Percentiles rank a stretch among this genome's conserved stretches.
These are phyloP conservation scores for Earliella scabrosa DNA, from an alignment of 1,284 basidiomycete genomes.

Conservation along the genomic window DNA sequence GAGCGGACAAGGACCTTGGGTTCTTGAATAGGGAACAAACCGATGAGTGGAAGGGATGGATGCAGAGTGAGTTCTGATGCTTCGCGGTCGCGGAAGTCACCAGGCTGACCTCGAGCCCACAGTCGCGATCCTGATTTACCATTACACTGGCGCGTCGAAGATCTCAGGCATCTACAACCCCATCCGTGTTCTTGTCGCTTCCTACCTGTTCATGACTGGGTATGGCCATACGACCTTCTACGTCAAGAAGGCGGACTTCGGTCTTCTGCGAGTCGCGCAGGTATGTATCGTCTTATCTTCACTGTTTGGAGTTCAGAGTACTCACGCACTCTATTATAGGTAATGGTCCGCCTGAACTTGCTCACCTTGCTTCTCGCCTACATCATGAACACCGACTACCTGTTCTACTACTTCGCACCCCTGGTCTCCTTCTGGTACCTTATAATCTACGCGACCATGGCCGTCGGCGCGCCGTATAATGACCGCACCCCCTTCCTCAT, in stretches of 20 bases:
- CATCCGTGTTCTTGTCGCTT: conserved; percentile 84
- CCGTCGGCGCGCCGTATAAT: conserved; percentile 74
- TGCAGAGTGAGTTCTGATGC: conserved; percentile 73
- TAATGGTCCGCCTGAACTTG: conserved; percentile 82
- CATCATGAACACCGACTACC: conserved; percentile 89
- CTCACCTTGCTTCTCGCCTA: conserved; percentile 83
- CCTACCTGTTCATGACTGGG: conserved; percentile 85
- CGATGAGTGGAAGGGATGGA: conserved; percentile 97
- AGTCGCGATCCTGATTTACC: conserved; percentile 90
- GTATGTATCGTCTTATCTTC: conserved; percentile 37
- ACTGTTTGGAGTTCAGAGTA: neutral
- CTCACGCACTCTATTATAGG: conserved; percentile 42
- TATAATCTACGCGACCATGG: conserved; percentile 83
- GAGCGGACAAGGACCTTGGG: conserved; percentile 80
- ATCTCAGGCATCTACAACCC: conserved; percentile 91
- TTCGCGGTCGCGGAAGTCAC: neutral
- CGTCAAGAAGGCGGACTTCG: conserved; percentile 85
- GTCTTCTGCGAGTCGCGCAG: conserved; percentile 74
- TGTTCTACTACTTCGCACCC: conserved; percentile 88
- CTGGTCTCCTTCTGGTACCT: conserved; percentile 86
- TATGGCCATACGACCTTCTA: conserved; percentile 81
- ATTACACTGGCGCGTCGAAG: conserved; percentile 87
- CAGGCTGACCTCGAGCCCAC: neutral
- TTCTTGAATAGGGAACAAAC: conserved; percentile 91
- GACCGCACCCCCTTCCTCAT: conserved; percentile 70